Conservation (phyloP, 2,329 filamentous ascomycete species). For the Neoscytalidium dimidiatum region DNA sequence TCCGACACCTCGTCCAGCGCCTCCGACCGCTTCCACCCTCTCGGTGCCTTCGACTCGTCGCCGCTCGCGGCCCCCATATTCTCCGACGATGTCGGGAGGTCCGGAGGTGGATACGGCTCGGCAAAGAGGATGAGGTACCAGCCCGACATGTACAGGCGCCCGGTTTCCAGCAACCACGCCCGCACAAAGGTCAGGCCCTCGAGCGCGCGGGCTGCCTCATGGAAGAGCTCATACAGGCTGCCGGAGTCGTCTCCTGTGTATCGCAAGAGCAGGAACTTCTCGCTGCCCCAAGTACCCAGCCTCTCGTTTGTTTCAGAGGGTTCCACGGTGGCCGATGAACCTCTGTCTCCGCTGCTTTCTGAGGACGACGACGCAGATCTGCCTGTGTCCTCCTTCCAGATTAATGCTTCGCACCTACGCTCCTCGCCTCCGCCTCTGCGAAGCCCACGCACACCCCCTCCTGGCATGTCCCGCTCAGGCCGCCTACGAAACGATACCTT, state of each 20-base stretch:
- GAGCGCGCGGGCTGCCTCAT: conserved; percentile 62
- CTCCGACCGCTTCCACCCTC: conserved; percentile 73
- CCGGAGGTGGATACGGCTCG: conserved; percentile 58
- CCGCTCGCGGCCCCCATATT: conserved; percentile 81
- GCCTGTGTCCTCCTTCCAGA: conserved; percentile 72
- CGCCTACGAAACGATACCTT: conserved; percentile 43
- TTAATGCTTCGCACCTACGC: conserved; percentile 57
- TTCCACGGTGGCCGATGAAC: conserved; percentile 66
- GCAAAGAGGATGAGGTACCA: conserved; percentile 39
- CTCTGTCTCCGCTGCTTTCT: conserved; percentile 59
- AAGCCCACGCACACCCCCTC: conserved; percentile 45
- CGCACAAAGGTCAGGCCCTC: conserved; percentile 65
- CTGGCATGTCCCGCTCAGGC: conserved; percentile 41
- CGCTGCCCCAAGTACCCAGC: conserved; percentile 68
- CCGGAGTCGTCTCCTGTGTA: conserved; percentile 87
- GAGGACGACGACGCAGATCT: conserved; percentile 85
- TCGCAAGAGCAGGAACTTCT: conserved; percentile 73
- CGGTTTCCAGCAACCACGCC: conserved; percentile 59
- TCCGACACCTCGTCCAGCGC: conserved; percentile 86
- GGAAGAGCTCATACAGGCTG: conserved; percentile 76
- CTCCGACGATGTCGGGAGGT: conserved; percentile 76
- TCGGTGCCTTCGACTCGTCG: conserved; percentile 74
- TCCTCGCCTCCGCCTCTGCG: conserved; percentile 72
- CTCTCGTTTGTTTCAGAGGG: conserved; percentile 78
- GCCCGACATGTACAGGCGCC: conserved; percentile 32